Evolutionary conservation across 192 early-diverging fungal species (phyloP).

Genomic region (Rhizoclosmatium globosum): DNA sequence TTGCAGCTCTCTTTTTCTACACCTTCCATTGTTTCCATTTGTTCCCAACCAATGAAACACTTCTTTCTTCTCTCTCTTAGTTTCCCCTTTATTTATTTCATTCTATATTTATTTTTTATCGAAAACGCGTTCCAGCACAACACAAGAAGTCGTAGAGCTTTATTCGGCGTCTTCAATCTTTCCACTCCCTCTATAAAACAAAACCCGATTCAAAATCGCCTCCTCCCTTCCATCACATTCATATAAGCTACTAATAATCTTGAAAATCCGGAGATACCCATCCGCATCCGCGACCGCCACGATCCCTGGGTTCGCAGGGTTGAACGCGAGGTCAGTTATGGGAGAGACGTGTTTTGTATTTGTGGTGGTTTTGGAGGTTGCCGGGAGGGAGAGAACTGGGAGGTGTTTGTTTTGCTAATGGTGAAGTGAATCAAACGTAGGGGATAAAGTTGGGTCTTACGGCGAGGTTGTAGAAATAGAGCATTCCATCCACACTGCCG

Average conservation of each 20-base stretch:
- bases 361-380: neutral
- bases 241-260: slow-evolving; percentile 3
- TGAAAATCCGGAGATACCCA: slow-evolving; percentile 20
- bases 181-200: neutral
- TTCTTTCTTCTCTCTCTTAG: too few relatives aligned
- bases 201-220: slow-evolving; percentile 11
- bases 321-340: slow-evolving; percentile 22
- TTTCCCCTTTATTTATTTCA: too few relatives aligned
- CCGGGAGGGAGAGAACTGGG: slow-evolving; percentile 12
- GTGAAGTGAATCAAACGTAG: neutral
- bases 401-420: slow-evolving; percentile 27
- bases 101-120: too few relatives aligned
- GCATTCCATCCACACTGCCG: slow-evolving; percentile 36
- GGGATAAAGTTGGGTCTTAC: slow-evolving; percentile 31
- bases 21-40: too few relatives aligned
- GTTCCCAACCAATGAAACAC: too few relatives aligned
- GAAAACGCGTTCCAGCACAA: too few relatives aligned
- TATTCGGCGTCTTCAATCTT: too few relatives aligned
- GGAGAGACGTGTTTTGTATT: neutral
- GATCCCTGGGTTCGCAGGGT: neutral
- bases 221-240: slow-evolving; percentile 31
- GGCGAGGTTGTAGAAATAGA: slow-evolving; percentile 57
- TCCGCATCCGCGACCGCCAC: slow-evolving; percentile 9
- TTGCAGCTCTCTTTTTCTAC: too few relatives aligned
- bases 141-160: too few relatives aligned